Conservation (phyloP, 2,329 filamentous ascomycete genomes). For the Paecilomyces niveus region DNA sequence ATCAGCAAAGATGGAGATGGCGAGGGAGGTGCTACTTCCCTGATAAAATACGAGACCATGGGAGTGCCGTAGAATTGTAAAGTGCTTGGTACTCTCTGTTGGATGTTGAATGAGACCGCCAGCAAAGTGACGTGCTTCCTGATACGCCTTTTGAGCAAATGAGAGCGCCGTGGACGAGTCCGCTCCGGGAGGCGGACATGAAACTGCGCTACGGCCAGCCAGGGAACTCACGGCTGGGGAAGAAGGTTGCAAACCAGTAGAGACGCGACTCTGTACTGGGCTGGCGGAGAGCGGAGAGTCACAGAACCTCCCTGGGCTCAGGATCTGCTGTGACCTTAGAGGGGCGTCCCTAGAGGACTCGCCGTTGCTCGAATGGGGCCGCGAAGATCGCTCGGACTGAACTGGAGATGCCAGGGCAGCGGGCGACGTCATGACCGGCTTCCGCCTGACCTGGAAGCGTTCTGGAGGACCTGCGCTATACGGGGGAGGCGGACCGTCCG, state of each 20-base stretch:
- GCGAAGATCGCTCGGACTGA: slow-evolving; percentile 14
- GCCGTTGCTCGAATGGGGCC: background rate
- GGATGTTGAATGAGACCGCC: slow-evolving; percentile 59
- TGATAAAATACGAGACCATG: slow-evolving; percentile 59
- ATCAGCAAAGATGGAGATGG: slow-evolving; percentile 58
- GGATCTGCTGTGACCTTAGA: background rate
- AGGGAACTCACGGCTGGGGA: slow-evolving; percentile 8
- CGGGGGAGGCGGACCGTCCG: background rate
- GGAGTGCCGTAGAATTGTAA: slow-evolving; percentile 61
- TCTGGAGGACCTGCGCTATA: slow-evolving; percentile 5
- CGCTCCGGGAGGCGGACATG: slow-evolving; percentile 11
- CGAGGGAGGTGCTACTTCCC: slow-evolving; percentile 56
- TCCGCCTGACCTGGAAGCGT: slow-evolving; percentile 11
- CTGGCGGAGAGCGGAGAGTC: background rate
- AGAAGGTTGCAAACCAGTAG: background rate
- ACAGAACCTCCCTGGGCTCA: background rate
- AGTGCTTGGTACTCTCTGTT: slow-evolving; percentile 58
- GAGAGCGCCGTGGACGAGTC: background rate
- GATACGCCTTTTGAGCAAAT: slow-evolving; percentile 27
- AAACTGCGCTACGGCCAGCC: slow-evolving; percentile 1
- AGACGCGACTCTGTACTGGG: background rate
- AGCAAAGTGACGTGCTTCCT: slow-evolving; percentile 58
- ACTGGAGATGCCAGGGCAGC: background rate
- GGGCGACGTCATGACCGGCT: slow-evolving; percentile 9
- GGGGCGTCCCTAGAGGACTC: background rate